phyloP scores from a whole-genome alignment of 768 basidiomycete species.

The Exidia glandulosa region DNA sequence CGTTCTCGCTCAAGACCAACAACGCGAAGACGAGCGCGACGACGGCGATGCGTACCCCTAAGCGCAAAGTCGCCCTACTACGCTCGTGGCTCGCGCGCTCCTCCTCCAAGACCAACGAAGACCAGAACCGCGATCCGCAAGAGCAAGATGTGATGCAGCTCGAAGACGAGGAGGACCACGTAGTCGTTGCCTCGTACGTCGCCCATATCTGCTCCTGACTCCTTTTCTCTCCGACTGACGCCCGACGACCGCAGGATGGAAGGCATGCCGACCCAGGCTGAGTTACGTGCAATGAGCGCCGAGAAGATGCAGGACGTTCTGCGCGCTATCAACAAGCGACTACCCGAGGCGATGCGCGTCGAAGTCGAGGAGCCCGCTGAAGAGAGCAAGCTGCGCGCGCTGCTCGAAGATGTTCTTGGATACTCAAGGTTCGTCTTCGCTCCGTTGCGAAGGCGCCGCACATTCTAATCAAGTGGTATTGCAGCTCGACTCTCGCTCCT shows the following conservation, averaged over 20 bases:
- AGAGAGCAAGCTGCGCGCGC: not conserved
- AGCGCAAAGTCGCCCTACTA: not conserved
- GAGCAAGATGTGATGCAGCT: no score
- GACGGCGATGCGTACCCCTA: not conserved
- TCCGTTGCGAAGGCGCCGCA: not conserved
- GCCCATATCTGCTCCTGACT: no score
- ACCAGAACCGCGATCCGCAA: no score
- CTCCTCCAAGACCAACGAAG: not conserved
- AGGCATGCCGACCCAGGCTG: not conserved
- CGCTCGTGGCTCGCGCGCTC: not conserved
- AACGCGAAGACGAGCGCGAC: no score
- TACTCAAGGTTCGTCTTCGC: not conserved
- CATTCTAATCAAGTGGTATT: not conserved
- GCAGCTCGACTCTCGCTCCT: not conserved
- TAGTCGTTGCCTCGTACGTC: not conserved
- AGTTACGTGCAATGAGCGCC: not conserved
- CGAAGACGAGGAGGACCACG: not conserved
- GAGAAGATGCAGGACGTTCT: not conserved
- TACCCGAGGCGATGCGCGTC: not conserved
- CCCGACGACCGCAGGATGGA: not conserved
- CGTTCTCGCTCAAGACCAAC: not conserved
- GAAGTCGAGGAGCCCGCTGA: not conserved
- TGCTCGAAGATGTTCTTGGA: not conserved
- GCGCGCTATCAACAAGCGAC: not conserved
- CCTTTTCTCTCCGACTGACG: not conserved